A percentile compares a stretch with the other conserved stretches of the same genome.
phyloP scores from a whole-genome alignment of 345 rosid species.

The Schrenkiella parvula region DNA sequence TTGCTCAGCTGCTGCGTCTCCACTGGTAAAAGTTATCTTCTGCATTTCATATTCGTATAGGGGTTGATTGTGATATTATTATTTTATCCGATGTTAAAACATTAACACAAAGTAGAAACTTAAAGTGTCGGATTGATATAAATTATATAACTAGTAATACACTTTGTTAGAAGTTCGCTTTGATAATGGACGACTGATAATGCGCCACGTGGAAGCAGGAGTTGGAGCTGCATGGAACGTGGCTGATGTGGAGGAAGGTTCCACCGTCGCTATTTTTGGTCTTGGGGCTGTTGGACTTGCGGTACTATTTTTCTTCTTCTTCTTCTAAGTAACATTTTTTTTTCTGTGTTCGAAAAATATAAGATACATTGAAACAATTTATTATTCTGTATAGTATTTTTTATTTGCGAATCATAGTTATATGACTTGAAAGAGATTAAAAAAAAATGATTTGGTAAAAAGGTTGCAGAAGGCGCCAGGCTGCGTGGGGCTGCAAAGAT shows the following conservation, averaged over 20 bases:
- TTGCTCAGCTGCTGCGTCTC: slow-evolving; percentile 62
- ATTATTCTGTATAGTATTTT: neutral
- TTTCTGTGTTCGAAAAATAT: neutral
- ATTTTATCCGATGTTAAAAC: neutral
- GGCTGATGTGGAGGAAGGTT: slow-evolving; percentile 52
- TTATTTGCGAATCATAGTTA: neutral
- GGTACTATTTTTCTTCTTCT: slow-evolving; percentile 36
- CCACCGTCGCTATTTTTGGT: slow-evolving; percentile 72
- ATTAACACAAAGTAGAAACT: neutral
- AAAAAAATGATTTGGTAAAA: neutral
- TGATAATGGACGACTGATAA: neutral
- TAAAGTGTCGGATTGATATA: neutral
- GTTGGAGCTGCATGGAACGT: slow-evolving; percentile 69
- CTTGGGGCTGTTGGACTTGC: slow-evolving; percentile 72
- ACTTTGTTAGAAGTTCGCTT: neutral
- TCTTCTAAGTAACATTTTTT: neutral
- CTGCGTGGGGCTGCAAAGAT: slow-evolving; percentile 54
- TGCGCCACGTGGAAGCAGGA: slow-evolving; percentile 34
- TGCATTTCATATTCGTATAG: neutral
- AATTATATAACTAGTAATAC: no score
- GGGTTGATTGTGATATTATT: neutral
- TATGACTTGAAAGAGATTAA: neutral
- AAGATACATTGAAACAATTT: neutral
- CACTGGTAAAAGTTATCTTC: slow-evolving; percentile 37
- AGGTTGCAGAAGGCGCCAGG: slow-evolving; percentile 74